Base-by-base conservation (phyloP, 345 rosid genomes). In the Aurinia saxatilis region DNA sequence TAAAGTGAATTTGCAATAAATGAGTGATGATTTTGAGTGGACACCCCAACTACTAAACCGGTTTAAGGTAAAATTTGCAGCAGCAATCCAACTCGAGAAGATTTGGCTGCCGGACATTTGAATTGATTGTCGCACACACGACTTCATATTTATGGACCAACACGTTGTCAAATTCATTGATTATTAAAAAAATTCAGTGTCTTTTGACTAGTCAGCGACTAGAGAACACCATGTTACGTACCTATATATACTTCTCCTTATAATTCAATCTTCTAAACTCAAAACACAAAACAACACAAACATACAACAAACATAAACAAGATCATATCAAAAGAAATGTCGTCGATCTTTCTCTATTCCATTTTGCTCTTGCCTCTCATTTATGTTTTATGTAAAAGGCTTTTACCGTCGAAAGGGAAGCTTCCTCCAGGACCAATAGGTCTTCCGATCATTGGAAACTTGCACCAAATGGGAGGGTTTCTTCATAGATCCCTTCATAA, bases 401-500 rank as follows among this genome's bases (percentile, higher is more conserved):
- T 21, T 21, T 21, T 21, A 21, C 25, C 25, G 4, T 21, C 25
- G 4, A 21, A 21, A 21, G 25, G 25, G 25, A 21, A 21, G 25
- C 25, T 21, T 21, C 25, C 25, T 21, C 25, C 25, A 4, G 25
- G 25, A 21, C 25, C 25, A 21, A 21, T 21, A 21, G 25, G 25
- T 21, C 25, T 21, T 21, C 25, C 25, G 25, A 21, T 21, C 25
- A 21, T 21, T 4, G 25, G 25, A 21, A 21, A 21, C 25, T 21
- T 21, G 25, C 25, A 21, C 25, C 25, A 21, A 21, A 21, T 21
- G 2, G 25, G 25, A 2, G 25, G 25, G 2, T 21, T 21, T 21
- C 25, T 46, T 8, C 82, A 79, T 48, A 70, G 47, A 45, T 39
- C 72, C 29, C 66, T 77, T 4, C 42, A 51, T 25, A 48, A 65